Conservation (phyloP, 1,139 yeast species). For the Saccharomyces hybrid region DNA sequence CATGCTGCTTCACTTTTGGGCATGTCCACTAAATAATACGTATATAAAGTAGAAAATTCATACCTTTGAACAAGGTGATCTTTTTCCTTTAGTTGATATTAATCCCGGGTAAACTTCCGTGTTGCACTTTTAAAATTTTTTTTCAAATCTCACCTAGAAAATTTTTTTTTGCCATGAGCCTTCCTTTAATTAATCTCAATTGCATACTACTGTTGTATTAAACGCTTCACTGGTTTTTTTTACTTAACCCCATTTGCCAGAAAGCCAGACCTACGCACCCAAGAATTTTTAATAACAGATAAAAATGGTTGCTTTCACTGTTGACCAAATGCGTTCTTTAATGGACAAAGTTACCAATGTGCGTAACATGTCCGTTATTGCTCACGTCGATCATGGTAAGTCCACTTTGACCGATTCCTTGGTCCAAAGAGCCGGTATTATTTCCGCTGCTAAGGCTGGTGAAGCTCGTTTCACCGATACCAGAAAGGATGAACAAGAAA, state of each 20-base stretch:
- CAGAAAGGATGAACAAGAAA: conserved; percentile 99
- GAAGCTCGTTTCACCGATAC: conserved; percentile 99
- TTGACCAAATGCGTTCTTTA: conserved; percentile 90
- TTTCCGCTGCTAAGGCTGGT: conserved; percentile 99
- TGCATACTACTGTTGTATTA: neutral
- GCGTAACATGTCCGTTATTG: conserved; percentile 99
- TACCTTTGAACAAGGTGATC: conserved; percentile 35
- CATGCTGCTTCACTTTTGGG: conserved; percentile 78
- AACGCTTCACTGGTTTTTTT: neutral
- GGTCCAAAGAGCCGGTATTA: conserved; percentile 98
- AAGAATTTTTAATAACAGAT: conserved; percentile 6
- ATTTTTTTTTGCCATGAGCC: neutral
- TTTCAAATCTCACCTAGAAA: neutral
- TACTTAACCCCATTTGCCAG: conserved; percentile 1
- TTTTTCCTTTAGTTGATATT: neutral
- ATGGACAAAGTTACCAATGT: conserved; percentile 99
- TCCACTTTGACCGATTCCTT: conserved; percentile 98
- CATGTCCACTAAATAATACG: conserved; percentile 42
- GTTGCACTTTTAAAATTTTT: neutral
- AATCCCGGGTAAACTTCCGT: neutral
- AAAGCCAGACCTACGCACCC: conserved; percentile 10
- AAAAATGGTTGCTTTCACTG: conserved; percentile 37
- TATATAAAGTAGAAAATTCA: neutral
- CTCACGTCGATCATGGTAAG: conserved; percentile 99
- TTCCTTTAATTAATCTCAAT: neutral